These are phyloP conservation scores for Cadophora sp. DNA, from an alignment of 2,329 filamentous ascomycete genomes.

Conservation along the genomic window DNA sequence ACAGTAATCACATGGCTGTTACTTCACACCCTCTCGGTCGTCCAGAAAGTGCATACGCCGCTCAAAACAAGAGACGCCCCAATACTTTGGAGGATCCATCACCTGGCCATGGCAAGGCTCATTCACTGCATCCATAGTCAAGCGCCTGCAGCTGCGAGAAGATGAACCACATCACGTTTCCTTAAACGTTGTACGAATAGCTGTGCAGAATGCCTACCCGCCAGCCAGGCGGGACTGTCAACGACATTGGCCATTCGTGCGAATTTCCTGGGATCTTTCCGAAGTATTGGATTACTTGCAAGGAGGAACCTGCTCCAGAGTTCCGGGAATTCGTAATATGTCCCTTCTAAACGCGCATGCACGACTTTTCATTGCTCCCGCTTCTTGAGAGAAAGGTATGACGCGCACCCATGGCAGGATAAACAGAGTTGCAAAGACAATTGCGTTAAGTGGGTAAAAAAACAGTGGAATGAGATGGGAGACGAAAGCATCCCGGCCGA, in stretches of 20 bases:
- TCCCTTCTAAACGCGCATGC: slow-evolving; percentile 3
- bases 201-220: slow-evolving; percentile 2
- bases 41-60: background rate
- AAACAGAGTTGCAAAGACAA: too few species aligned
- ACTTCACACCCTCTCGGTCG: background rate
- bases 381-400: background rate
- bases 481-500: background rate
- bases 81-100: background rate
- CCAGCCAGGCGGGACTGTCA: background rate
- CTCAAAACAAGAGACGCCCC: background rate
- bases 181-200: background rate
- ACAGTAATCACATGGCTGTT: background rate
- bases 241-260: background rate
- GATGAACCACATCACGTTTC: background rate
- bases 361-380: background rate
- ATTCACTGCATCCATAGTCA: background rate
- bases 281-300: background rate
- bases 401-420: background rate
- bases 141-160: slow-evolving; percentile 6
- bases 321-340: slow-evolving; percentile 2
- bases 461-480: background rate
- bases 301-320: background rate
- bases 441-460: background rate
- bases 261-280: background rate
- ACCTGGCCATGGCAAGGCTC: background rate